Conservation (phyloP, 139 green algal genomes). For the Chlorella vulgaris region DNA sequence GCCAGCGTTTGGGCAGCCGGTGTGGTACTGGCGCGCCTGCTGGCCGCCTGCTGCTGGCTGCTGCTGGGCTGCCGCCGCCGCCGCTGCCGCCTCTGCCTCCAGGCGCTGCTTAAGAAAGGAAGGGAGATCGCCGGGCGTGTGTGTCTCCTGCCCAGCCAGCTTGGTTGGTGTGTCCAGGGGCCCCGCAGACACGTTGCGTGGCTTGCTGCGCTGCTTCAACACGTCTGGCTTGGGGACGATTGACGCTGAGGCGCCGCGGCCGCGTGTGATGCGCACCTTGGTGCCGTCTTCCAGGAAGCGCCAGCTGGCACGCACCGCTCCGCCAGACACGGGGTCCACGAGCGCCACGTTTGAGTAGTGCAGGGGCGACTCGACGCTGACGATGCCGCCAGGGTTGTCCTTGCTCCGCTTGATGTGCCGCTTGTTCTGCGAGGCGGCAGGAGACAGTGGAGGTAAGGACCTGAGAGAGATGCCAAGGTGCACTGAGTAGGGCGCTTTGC, state of each 20-base stretch:
- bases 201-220: slow-evolving; percentile 50
- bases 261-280: slow-evolving; percentile 59
- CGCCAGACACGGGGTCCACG: slow-evolving; percentile 72
- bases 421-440: slow-evolving; percentile 58
- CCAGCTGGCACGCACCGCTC: slow-evolving; percentile 58
- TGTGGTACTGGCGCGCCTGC: slow-evolving; percentile 8
- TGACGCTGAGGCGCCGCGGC: slow-evolving; percentile 53
- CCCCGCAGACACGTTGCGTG: slow-evolving; percentile 22
- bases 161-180: slow-evolving; percentile 32
- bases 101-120: slow-evolving; percentile 40
- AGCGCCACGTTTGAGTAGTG: slow-evolving; percentile 84
- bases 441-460: not conserved
- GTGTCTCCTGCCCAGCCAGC: slow-evolving; percentile 21
- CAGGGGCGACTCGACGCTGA: slow-evolving; percentile 73
- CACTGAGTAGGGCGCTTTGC: no score
- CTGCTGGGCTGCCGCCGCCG: not conserved
- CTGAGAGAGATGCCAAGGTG: not conserved
- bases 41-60: not conserved
- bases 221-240: slow-evolving; percentile 68
- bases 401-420: slow-evolving; percentile 60
- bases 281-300: slow-evolving; percentile 69
- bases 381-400: slow-evolving; percentile 63
- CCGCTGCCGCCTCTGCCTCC: not conserved
- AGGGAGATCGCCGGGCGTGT: slow-evolving; percentile 44
- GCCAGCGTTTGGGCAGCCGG: not conserved